Evolutionary conservation across 2,329 filamentous ascomycete genomes (phyloP), one percentile per base, ranked within the genome.

Genomic region (Penicillium sp.): DNA sequence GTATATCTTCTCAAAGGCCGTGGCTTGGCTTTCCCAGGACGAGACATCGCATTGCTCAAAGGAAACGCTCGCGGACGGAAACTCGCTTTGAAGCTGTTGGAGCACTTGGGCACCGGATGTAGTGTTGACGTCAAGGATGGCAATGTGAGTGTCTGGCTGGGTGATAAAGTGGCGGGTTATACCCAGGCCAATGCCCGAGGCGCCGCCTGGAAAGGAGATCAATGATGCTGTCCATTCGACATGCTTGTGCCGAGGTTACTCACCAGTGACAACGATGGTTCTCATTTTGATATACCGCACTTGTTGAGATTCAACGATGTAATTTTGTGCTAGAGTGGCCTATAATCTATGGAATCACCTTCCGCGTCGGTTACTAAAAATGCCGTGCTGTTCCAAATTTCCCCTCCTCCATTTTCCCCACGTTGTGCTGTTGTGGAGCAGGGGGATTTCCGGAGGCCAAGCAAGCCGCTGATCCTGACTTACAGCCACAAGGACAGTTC

Each of bases 181-280:
- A 28, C 68, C 75, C 3, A 76, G 69, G 28, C 75, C 75, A 53
- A 77, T 77, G 11, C 75, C 74, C 16, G 73, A 76, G 19, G 75
- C 75, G 35, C 75, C 75, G 43, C 75, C 74, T 72, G 46, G 30
- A 22, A 30, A 16, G n/a, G n/a, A 55, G n/a, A 6, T 55, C 30
- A 52, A 25, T 56, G 22, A 53, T 30, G 25, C 5, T n/a, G 43
- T 53, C n/a, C 19, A 46, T 22, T 11, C 14, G 13, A 52, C 52
- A 7, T 6, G 26, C 35, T 45, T 40, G 25, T 30, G 11, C 10
- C 53, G 14, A 30, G 46, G 8, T 1, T n/a, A 46, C 45, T 38
- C 51, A 72, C 71, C 72, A 6, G 73, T 75, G 19, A 75, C 65
- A 28, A 75, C 65, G 43, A 75, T 70, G 55, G 67, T 71, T 65